Base-by-base conservation (phyloP, 148 eudicot species). In the Amaranthus cruentus region DNA sequence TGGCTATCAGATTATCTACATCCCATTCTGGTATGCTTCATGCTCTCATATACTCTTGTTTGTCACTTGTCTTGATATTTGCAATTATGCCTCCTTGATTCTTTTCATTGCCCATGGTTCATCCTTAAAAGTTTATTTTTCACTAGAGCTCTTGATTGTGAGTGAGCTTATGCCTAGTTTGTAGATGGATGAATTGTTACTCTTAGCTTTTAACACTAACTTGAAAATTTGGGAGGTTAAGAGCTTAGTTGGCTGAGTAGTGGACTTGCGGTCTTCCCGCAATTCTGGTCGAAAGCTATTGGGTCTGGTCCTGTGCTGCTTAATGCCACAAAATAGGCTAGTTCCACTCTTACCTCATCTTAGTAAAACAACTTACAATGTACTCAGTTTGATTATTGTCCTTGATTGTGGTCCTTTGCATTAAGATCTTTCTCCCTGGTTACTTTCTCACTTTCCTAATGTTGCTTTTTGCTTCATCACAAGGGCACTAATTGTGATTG, bases 1-100 rank as follows among this genome's bases (percentile, higher is more conserved):
- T 47, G 77, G 88, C 95, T 59, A 50, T 81, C 57, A 60, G 67
- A 58, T 78, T 81, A 62, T 85, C 88, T 68, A 80, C 89, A 70
- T 80, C 77, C 58, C 79, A 58, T 56, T 83, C 90, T 77, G 92
- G 92, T 87, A 75, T 43, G 66, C 62, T 67, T 63, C 47, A 38
- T 12, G 18, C 18, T 18, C 18, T 18, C 18, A 18, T 18, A 49
- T 21, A 48, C 63, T 10, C 70, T 2, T 13, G 42, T 15, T 54
- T 73, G 54, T 28, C 38, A 28, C 38, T 68, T 50, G 6, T 48
- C n/a, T 69, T 68, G 52, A 18, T 5, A 28, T 54, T 72, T 75
- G 58, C 10, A 12, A 6, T 62, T 53, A 51, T 60, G 21, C 52
- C 21, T 57, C 47, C 7, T 52, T 50, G 67, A 51, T 69, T 51